Conservation (phyloP, 1,284 basidiomycete species). For the Testicularia cyperi region DNA sequence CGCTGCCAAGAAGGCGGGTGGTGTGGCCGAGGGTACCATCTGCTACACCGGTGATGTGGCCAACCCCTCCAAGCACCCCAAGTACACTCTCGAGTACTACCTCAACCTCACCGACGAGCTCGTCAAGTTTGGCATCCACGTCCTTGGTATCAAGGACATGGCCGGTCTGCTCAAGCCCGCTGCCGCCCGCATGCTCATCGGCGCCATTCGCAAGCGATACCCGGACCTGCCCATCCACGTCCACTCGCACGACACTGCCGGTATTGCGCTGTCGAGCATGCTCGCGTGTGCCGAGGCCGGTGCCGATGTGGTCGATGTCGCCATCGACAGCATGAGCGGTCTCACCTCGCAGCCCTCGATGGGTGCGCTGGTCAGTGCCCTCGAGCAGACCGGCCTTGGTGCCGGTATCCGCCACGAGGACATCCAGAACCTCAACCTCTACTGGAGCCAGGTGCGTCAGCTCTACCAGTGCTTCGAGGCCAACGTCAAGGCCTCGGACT, state of each 20-base stretch:
- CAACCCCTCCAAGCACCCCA: conserved; percentile 82
- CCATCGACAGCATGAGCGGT: conserved; percentile 94
- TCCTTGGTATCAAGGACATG: conserved; percentile 99
- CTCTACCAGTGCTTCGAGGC: conserved; percentile 98
- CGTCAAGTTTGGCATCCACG: conserved; percentile 92
- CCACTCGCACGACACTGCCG: conserved; percentile 99
- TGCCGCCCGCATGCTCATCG: conserved; percentile 88
- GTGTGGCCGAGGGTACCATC: conserved; percentile 83
- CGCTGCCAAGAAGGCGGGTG: conserved; percentile 98
- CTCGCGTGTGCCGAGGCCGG: conserved; percentile 91
- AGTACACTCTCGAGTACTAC: conserved; percentile 98
- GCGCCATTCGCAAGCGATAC: conserved; percentile 90
- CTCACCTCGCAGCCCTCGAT: conserved; percentile 97
- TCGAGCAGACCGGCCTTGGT: conserved; percentile 92
- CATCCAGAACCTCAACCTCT: conserved; percentile 94
- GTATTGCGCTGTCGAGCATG: conserved; percentile 96
- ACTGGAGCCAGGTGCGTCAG: conserved; percentile 96
- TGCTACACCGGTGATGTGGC: conserved; percentile 99
- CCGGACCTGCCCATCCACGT: conserved; percentile 98
- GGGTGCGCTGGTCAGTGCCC: conserved; percentile 89
- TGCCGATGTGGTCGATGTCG: conserved; percentile 96
- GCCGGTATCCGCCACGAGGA: conserved; percentile 97
- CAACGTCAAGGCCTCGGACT: conserved; percentile 84
- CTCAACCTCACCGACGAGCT: conserved; percentile 92
- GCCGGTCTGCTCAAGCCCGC: conserved; percentile 95